Evolutionary conservation across 1,284 basidiomycete genomes (phyloP), one percentile per base, ranked within the genome.

Genomic region (Marasmius oreades): DNA sequence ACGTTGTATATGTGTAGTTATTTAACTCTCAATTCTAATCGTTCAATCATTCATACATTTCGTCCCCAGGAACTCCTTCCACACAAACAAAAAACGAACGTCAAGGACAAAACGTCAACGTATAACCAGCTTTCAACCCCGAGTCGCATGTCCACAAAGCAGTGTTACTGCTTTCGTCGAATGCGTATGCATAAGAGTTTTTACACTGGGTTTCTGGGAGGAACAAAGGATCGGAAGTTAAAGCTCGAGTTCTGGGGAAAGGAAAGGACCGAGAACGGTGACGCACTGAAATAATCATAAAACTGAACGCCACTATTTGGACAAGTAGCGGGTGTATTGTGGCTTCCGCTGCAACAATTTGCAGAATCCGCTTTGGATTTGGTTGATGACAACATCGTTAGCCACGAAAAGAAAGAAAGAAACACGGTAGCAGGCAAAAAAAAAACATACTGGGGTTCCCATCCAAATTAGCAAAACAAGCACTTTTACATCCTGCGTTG

Each of bases 401-500:
- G 34, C 37, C 20, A n/a, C n/a, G n/a, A n/a, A n/a, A n/a, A n/a
- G n/a, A n/a, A n/a, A n/a, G n/a, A n/a, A n/a, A n/a, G n/a, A n/a
- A n/a, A n/a, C n/a, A n/a, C n/a, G n/a, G n/a, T n/a, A n/a, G 10
- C 24, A 14, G 24, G 10, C 14, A 31, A 53, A 22, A 31, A 16
- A 23, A n/a, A 7, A n/a, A 37, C 62, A 55, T 45, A 69, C 65
- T 62, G 63, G 63, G 76, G 62, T 80, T 73, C 26, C 73, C 74
- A 58, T 72, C 69, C 31, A 82, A 68, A 59, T 79, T 77, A 10
- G 81, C 82, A 1, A 67, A 61, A 67, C 84, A 86, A 12, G 84
- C 79, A 58, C 75, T 79, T 66, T 77, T 78, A 73, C 84, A 85
- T 6, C 82, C 84, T 24, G 82, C 74, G 4, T 75, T 69, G 63